Conservation (phyloP, 2,329 filamentous ascomycete species). For the Zymoseptoria ardabiliae region DNA sequence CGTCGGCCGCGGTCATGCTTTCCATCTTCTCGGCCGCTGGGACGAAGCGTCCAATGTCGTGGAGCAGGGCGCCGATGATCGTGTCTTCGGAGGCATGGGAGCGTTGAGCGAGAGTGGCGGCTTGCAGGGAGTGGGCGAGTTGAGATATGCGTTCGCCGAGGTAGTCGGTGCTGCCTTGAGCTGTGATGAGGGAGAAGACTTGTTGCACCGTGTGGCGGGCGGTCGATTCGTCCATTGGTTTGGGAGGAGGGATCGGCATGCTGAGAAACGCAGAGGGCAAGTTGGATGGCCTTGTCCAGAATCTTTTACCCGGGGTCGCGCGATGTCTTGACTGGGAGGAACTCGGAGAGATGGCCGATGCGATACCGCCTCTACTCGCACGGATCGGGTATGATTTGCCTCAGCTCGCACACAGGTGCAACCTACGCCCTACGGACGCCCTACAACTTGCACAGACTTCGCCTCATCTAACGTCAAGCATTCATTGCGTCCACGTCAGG, state of each 20-base stretch:
- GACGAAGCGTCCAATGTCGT: slow-evolving; percentile 39
- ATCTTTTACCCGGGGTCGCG: not conserved
- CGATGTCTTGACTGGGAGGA: not conserved
- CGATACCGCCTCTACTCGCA: not conserved
- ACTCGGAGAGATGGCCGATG: not conserved
- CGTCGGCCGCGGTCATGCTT: slow-evolving; percentile 18
- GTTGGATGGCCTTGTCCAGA: not conserved
- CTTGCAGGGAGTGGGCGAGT: slow-evolving; percentile 28
- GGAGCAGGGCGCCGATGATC: slow-evolving; percentile 34
- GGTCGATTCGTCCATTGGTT: slow-evolving; percentile 1
- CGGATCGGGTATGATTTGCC: not conserved
- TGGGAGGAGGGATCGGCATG: not conserved
- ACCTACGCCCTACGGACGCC: not conserved
- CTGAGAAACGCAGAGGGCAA: not conserved
- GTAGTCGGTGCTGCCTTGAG: slow-evolving; percentile 26
- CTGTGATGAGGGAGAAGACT: slow-evolving; percentile 17
- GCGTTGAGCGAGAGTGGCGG: slow-evolving; percentile 23
- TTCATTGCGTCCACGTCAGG: not conserved
- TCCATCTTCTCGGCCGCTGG: slow-evolving; percentile 26
- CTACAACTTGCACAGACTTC: too few relatives aligned
- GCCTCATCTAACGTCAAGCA: too few relatives aligned
- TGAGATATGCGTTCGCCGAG: slow-evolving; percentile 27
- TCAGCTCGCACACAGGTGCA: not conserved
- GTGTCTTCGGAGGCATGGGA: slow-evolving; percentile 23
- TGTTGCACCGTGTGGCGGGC: slow-evolving; percentile 14